Evolutionary conservation across 169 alveolate species (phyloP).

Genomic region (Cyclospora cayetanensis): DNA sequence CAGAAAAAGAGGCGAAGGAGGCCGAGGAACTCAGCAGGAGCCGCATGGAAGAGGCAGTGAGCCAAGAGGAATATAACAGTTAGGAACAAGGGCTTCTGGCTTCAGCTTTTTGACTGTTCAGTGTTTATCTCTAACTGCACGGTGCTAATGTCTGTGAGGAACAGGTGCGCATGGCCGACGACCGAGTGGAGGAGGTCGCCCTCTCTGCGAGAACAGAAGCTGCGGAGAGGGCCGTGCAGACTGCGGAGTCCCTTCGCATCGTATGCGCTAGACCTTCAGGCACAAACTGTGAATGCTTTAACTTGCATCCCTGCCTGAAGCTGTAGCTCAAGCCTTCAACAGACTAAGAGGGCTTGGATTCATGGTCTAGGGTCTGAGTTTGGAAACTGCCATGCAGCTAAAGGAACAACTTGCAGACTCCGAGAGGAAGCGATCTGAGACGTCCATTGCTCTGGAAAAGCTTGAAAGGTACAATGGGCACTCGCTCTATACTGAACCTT

Average conservation of each 20-base stretch:
- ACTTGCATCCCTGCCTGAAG: background rate
- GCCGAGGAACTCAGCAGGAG: background rate
- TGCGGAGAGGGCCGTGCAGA: background rate
- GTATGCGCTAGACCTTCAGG: conserved; percentile 22
- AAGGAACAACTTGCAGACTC: background rate
- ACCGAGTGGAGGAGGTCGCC: background rate
- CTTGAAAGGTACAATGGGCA: background rate
- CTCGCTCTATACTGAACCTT: background rate
- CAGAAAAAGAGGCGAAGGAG: background rate
- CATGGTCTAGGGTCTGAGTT: no score
- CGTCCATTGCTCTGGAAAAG: background rate
- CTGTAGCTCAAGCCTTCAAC: background rate
- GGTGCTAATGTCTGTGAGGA: no score
- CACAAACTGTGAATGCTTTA: background rate
- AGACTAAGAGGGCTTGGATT: no score
- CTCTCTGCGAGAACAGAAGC: background rate
- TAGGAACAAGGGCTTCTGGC: no score
- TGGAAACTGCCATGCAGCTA: background rate
- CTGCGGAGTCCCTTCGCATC: background rate
- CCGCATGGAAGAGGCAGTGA: background rate
- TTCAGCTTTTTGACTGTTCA: no score
- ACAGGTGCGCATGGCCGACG: background rate
- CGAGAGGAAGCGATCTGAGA: background rate
- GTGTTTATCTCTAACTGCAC: no score
- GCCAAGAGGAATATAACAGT: no score